These are phyloP conservation scores for Aspergillus affinis DNA, from an alignment of 495 filamentous ascomycete species.

Conservation along the genomic window DNA sequence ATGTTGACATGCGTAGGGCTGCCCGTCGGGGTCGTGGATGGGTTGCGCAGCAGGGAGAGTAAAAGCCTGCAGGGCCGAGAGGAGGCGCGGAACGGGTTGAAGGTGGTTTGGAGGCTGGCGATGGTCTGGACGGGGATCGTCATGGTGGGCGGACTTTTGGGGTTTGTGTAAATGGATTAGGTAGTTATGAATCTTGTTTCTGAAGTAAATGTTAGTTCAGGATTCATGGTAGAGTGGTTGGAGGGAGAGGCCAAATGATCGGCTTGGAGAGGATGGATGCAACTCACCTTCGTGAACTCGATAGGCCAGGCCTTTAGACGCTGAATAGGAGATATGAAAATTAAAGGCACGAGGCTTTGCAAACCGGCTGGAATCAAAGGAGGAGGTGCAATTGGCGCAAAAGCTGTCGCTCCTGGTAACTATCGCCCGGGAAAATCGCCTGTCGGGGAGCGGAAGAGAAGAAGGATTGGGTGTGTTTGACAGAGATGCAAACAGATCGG, in stretches of 20 bases:
- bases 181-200: slow-evolving; percentile 3
- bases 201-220: neutral
- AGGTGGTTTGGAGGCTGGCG: slow-evolving; percentile 75
- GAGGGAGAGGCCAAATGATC: neutral
- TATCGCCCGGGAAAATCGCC: slow-evolving; percentile 9
- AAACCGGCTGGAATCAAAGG: neutral
- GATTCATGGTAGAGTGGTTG: neutral
- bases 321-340: neutral
- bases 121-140: slow-evolving; percentile 64
- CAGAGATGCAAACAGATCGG: slow-evolving; percentile 38
- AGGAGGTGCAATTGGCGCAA: slow-evolving; percentile 2
- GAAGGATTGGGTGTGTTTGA: slow-evolving; percentile 33
- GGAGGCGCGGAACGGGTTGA: slow-evolving; percentile 84
- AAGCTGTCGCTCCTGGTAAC: neutral
- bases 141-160: slow-evolving; percentile 54
- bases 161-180: neutral
- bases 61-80: slow-evolving; percentile 82
- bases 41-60: slow-evolving; percentile 70
- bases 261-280: neutral
- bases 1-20: slow-evolving; percentile 74
- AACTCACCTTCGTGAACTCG: neutral
- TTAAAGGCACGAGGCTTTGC: neutral
- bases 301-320: neutral
- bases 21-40: slow-evolving; percentile 68
- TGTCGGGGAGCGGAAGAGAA: slow-evolving; percentile 2